Evolutionary conservation across 345 rosid species (phyloP), one percentile per base, ranked within the genome.

Genomic region (Odontarrhena argentea): DNA sequence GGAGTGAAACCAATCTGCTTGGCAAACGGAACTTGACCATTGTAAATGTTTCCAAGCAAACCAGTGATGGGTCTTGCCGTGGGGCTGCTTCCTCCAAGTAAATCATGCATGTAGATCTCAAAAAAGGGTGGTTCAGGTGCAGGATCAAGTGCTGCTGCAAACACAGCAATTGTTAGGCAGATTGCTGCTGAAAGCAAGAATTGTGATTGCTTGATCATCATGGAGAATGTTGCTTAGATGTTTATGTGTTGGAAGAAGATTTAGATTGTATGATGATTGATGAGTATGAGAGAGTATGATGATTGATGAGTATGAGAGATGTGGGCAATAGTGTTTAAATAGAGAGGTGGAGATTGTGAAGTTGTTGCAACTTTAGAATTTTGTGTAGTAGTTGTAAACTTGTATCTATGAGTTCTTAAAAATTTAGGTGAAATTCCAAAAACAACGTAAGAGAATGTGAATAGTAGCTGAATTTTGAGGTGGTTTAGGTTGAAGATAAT

Each of bases 21-120:
- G 15, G 99, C 99, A 61, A 88, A 94, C 18, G 99, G 97, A 37
- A 94, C 99, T 62, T 94, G 96, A 13, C 97, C 96, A 9, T 79
- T 84, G 77, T 91, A 94, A n/a, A 94, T 91, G 82, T 83, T 88
- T 11, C 99, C 99, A 14, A 88, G 82, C 80, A 94, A 70, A 68
- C 99, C 99, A 0, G 99, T 92, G 77, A 94, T 67, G 0, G 96
- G 99, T 62, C 97, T 84, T 0, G 97, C 95, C 0, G 97, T 88
- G 2, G 97, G 97, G 61, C 75, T 94, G 74, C 87, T 78, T 41
- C 99, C 99, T 1, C 96, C 97, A 0, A 91, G 91, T 66, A 91
- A 71, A 80, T 94, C 99, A 49, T 91, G 97, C 96, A 94, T 83
- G 79, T 80, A 94, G 56, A 94, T 78, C 68, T 94, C 99, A 9